A percentile compares a stretch with the other conserved stretches of the same genome.
Evolutionary conservation across 768 basidiomycete genomes (phyloP).

Genomic region (Suillus placidus): DNA sequence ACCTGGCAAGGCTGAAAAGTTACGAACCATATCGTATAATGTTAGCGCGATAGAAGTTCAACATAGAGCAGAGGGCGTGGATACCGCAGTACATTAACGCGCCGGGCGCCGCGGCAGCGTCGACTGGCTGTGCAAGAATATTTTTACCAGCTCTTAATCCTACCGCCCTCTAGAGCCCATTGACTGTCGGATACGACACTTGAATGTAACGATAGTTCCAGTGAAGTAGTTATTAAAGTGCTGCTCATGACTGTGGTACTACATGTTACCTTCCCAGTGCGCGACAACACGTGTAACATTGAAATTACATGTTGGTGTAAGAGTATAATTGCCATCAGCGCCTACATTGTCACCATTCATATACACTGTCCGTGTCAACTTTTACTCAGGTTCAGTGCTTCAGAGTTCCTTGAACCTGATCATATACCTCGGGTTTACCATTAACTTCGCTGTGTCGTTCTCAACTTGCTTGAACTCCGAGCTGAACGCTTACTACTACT

Average conservation of each 20-base stretch:
- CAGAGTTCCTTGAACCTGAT: not conserved
- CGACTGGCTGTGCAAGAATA: not conserved
- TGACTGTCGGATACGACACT: not conserved
- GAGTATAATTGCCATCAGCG: not conserved
- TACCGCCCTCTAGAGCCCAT: not conserved
- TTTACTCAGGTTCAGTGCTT: not conserved
- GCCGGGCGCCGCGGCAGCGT: not conserved
- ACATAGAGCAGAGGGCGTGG: not conserved
- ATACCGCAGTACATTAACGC: not conserved
- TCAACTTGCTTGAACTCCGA: not conserved
- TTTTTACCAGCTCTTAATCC: too few relatives aligned
- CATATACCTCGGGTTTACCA: not conserved
- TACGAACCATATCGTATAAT: conserved; percentile 18
- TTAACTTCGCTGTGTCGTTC: not conserved
- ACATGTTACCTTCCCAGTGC: too few relatives aligned
- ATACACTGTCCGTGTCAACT: not conserved
- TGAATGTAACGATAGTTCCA: not conserved
- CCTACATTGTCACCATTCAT: not conserved
- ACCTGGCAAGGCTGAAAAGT: conserved; percentile 62
- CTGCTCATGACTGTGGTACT: too few relatives aligned
- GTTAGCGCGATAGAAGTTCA: not conserved
- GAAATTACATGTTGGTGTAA: too few relatives aligned
- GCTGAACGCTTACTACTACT: conserved; percentile 11
- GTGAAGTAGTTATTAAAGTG: not conserved
- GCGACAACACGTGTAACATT: too few relatives aligned